A percentile compares a stretch with the other conserved stretches of the same genome.
Evolutionary conservation across 306 rosid genomes (phyloP).

Genomic region (Quillaja saponaria): DNA sequence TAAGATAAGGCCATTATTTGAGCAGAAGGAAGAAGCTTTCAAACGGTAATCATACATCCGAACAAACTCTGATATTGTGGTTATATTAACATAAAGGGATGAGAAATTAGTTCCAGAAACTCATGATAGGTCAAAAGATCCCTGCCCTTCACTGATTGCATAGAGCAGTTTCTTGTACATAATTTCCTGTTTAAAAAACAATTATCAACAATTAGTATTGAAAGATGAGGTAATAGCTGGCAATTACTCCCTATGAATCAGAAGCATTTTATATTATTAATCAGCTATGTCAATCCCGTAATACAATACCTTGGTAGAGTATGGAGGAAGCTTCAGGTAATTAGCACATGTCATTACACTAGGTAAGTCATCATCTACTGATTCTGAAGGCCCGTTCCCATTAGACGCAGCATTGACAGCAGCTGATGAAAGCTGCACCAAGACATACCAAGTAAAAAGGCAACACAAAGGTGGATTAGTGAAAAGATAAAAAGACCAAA

Average conservation of each 20-base stretch:
- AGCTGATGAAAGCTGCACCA: slow-evolving; percentile 72
- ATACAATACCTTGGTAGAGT: slow-evolving; percentile 82
- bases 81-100: slow-evolving; percentile 60
- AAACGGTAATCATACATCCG: slow-evolving; percentile 50
- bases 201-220: slow-evolving; percentile 22
- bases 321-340: slow-evolving; percentile 98
- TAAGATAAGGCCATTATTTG: slow-evolving; percentile 50
- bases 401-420: slow-evolving; percentile 61
- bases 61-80: slow-evolving; percentile 43
- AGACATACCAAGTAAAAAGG: too few species aligned
- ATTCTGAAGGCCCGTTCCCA: slow-evolving; percentile 75
- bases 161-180: slow-evolving; percentile 93
- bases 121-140: slow-evolving; percentile 98
- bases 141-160: slow-evolving; percentile 99
- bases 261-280: slow-evolving; percentile 1
- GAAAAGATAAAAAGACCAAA: too few species aligned
- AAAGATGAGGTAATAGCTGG: background rate
- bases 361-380: slow-evolving; percentile 94
- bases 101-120: slow-evolving; percentile 50
- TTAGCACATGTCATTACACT: slow-evolving; percentile 99
- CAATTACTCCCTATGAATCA: background rate
- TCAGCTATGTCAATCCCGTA: background rate
- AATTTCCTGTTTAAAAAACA: slow-evolving; percentile 62
- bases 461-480: too few species aligned
- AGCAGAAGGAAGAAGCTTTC: slow-evolving; percentile 42